A percentile compares a stretch with the other conserved stretches of the same genome.
Conservation (phyloP, 2,329 filamentous ascomycete species). For the Sporothrix variecibatus region DNA sequence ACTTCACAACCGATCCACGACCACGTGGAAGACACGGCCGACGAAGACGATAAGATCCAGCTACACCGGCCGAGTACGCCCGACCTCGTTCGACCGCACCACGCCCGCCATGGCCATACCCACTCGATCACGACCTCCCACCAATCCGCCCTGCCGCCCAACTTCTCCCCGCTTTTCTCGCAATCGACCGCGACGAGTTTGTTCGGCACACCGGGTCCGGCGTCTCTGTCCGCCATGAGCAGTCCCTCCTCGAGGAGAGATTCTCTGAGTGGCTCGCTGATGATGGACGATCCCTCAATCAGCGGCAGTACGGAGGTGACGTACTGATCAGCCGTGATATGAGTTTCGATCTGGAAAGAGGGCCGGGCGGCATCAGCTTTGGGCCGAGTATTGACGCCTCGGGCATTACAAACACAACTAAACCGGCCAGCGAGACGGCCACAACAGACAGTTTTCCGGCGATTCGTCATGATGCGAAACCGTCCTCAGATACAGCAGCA, state of each 20-base stretch:
- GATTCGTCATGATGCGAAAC: neutral
- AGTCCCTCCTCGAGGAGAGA: conserved; percentile 53
- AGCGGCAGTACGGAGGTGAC: conserved; percentile 37
- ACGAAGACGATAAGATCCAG: conserved; percentile 8
- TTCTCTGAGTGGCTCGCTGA: conserved; percentile 52
- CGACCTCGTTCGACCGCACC: neutral
- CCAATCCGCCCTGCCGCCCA: neutral
- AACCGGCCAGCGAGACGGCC: neutral
- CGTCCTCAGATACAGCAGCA: neutral
- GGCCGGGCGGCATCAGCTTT: neutral
- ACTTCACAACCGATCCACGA: neutral
- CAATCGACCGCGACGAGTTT: conserved; percentile 49
- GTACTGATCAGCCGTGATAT: conserved; percentile 30
- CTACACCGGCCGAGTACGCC: neutral
- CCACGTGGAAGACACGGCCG: neutral
- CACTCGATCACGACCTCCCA: conserved; percentile 13
- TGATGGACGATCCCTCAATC: conserved; percentile 42
- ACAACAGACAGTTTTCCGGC: neutral
- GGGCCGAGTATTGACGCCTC: conserved; percentile 13
- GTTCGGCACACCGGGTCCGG: conserved; percentile 43
- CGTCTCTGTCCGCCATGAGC: conserved; percentile 45
- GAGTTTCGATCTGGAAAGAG: conserved; percentile 19
- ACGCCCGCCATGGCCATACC: conserved; percentile 28
- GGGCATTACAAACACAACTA: neutral
- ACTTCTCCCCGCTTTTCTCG: conserved; percentile 36